Evolutionary conservation across 176 grass and related monocot genomes (phyloP).

Genomic region (Triticum urartu): DNA sequence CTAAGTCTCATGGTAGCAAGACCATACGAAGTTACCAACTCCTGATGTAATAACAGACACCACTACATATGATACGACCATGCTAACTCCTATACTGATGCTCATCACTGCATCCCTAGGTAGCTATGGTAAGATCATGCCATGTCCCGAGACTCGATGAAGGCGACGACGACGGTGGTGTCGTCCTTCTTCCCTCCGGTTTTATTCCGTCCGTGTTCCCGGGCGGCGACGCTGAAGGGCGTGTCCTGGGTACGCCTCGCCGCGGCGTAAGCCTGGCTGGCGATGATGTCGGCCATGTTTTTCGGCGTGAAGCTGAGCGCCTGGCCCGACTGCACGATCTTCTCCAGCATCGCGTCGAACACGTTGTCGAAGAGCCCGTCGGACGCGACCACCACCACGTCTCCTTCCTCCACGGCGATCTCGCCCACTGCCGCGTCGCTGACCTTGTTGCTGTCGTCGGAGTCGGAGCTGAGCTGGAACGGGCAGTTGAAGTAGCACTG

Average conservation of each 20-base stretch:
- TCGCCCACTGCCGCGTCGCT: not conserved
- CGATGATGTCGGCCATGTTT: slow-evolving; percentile 2
- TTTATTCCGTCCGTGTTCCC: not conserved
- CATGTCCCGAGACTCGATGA: not conserved
- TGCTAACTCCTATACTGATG: not conserved
- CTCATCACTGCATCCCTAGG: no score
- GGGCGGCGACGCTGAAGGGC: slow-evolving; percentile 11
- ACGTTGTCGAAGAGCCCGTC: slow-evolving; percentile 54
- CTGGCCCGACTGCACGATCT: not conserved
- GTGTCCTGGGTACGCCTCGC: not conserved
- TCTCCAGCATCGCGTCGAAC: not conserved
- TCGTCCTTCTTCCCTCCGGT: not conserved
- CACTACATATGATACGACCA: not conserved
- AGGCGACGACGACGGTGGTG: not conserved
- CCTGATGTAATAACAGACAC: not conserved
- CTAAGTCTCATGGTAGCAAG: not conserved
- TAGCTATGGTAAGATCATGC: not conserved
- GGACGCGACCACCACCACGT: slow-evolving; percentile 34
- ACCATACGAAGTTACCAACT: no score
- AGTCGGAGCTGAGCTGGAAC: slow-evolving; percentile 2
- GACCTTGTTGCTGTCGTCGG: accelerated
- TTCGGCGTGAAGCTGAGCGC: not conserved
- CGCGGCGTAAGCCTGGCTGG: not conserved
- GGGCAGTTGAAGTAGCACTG: slow-evolving; percentile 21
- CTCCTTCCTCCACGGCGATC: slow-evolving; percentile 5